Base-by-base conservation (phyloP, 164 flowering plant genomes). In the Cinnamomum micranthum region DNA sequence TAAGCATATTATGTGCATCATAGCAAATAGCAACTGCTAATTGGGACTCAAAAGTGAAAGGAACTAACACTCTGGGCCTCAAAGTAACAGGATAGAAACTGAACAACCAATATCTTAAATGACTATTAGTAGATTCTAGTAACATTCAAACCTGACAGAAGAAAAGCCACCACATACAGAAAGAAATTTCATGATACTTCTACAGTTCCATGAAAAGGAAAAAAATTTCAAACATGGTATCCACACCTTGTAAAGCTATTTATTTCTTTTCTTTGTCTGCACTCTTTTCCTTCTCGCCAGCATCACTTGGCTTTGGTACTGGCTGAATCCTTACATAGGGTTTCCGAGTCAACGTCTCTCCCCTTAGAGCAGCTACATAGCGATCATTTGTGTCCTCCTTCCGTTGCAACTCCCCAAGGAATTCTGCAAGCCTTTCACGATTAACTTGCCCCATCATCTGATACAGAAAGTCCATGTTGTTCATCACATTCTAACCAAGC, bases 391-490 rank as follows among this genome's bases (percentile, higher is more conserved):
- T 92, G 75, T 95, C 83, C 80, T 95, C 94, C 76, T 95, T 92
- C 81, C 93, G 77, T 85, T 90, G 88, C 71, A 95, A 73, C 85
- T 92, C 97, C 41, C 94, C 92, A n/a, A 95, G 91, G 73, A 72
- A 95, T 77, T 95, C 97, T 6, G 87, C 97, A 31, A 95, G 85
- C 79, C 97, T 82, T 73, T 95, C 97, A 80, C 77, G 83, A 72
- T 95, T 95, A 17, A 86, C 93, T 84, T 88, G 80, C 25, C 91
- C 98, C 97, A 94, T 90, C 91, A 86, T 89, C 97, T 93, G 81
- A 17, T 41, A 41, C 47, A 41, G 47, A 41, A 41, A 41, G 47
- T 41, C 2, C 47, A 41, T 41, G 47, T 9, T 41, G 9, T 41
- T 41, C 47, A 41, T 41, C 47, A 41, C 47, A 41, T 41, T 41